Conservation (phyloP, 2,329 filamentous ascomycete species). For the Cladosporium sp. region DNA sequence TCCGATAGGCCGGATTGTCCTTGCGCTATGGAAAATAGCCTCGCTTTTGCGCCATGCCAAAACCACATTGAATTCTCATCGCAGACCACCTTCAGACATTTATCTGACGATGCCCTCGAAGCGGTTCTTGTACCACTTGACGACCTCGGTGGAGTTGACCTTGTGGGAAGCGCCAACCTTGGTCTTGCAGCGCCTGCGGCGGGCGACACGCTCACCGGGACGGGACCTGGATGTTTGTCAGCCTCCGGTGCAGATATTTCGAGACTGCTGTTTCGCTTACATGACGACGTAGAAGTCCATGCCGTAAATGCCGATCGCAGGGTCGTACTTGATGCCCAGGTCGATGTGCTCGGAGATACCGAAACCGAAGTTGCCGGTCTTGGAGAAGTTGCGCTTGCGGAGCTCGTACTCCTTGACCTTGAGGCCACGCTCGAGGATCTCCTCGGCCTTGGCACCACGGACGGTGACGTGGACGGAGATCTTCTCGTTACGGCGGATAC, state of each 20-base stretch:
- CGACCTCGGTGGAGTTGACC: constrained; percentile 91
- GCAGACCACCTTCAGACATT: constrained; percentile 45
- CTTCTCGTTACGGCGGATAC: constrained; percentile 99
- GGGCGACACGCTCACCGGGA: constrained; percentile 95
- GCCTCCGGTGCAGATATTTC: constrained; percentile 13
- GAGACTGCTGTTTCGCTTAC: constrained; percentile 49
- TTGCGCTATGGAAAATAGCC: constrained; percentile 30
- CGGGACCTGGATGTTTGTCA: constrained; percentile 66
- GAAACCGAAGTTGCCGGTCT: constrained; percentile 99
- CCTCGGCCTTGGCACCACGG: constrained; percentile 98
- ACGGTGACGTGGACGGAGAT: constrained; percentile 99
- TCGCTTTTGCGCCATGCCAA: constrained; percentile 27
- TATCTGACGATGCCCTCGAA: constrained; percentile 99
- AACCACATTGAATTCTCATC: constrained; percentile 25
- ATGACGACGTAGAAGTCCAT: constrained; percentile 99
- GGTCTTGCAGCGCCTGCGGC: constrained; percentile 87
- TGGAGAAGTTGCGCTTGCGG: constrained; percentile 98
- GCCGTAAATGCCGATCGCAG: constrained; percentile 96
- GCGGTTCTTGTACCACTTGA: constrained; percentile 96
- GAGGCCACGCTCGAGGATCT: constrained; percentile 99
- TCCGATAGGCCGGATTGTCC: constrained; percentile 39
- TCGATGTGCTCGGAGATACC: constrained; percentile 99
- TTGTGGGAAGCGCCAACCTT: constrained; percentile 84
- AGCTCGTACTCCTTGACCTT: constrained; percentile 99
- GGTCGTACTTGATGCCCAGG: constrained; percentile 99